A percentile compares a stretch with the other conserved stretches of the same genome.
Evolutionary conservation across 352 stramenopile species (phyloP).

Genomic region (Pythium chondricola): DNA sequence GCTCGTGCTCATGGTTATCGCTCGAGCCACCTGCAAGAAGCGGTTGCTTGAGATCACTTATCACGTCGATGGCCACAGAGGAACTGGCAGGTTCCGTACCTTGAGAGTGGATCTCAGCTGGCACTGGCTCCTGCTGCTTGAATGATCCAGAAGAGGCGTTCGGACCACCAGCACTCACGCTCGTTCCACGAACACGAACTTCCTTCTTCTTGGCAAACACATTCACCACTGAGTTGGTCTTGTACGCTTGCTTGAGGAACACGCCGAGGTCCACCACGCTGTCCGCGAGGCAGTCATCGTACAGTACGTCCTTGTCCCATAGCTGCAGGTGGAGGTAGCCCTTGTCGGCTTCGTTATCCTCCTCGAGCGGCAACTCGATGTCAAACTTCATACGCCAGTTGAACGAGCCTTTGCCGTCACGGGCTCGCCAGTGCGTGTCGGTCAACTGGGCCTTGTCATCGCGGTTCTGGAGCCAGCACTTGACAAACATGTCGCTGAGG

Average conservation of each 20-base stretch:
- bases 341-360: slow-evolving; percentile 58
- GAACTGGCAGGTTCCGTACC: slow-evolving; percentile 4
- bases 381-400: slow-evolving; percentile 93
- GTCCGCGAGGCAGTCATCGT: slow-evolving; percentile 76
- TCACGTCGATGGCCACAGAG: slow-evolving; percentile 15
- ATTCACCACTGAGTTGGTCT: slow-evolving; percentile 56
- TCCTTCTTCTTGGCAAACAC: slow-evolving; percentile 72
- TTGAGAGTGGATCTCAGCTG: not conserved
- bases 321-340: slow-evolving; percentile 71
- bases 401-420: slow-evolving; percentile 81
- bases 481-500: slow-evolving; percentile 88
- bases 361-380: slow-evolving; percentile 71
- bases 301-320: slow-evolving; percentile 76
- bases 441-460: slow-evolving; percentile 73
- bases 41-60: slow-evolving; percentile 18
- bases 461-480: slow-evolving; percentile 81
- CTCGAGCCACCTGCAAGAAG: slow-evolving; percentile 11
- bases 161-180: too few relatives aligned
- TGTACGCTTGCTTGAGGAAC: slow-evolving; percentile 67
- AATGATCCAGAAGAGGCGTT: too few relatives aligned
- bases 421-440: slow-evolving; percentile 89
- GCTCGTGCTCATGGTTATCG: slow-evolving; percentile 1
- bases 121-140: not conserved
- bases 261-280: slow-evolving; percentile 53
- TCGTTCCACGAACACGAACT: slow-evolving; percentile 37